Percentiles rank a stretch among this genome's conserved stretches.
These are phyloP conservation scores for Nasturtium officinale DNA, from an alignment of 345 rosid species.

Conservation along the genomic window DNA sequence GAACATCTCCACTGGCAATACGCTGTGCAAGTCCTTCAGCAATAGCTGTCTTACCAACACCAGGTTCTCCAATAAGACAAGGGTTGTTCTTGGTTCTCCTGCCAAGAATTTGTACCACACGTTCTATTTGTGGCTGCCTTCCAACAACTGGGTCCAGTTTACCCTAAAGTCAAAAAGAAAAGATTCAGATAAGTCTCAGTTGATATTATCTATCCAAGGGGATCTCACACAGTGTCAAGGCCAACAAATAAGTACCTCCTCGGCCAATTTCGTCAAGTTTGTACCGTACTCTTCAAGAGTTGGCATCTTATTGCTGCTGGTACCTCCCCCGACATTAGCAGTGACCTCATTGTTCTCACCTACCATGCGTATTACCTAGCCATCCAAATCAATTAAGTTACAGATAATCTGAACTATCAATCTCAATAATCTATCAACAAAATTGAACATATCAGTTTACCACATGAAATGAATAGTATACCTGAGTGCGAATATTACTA, in stretches of 20 bases:
- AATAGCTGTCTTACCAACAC: constrained; percentile 99
- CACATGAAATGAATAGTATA: constrained; percentile 34
- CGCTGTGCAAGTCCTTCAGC: constrained; percentile 99
- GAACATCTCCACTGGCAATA: constrained; percentile 92
- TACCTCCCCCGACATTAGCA: constrained; percentile 81
- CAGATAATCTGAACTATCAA: not conserved
- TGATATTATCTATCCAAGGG: not conserved
- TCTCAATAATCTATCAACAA: not conserved
- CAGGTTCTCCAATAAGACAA: constrained; percentile 99
- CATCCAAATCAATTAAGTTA: constrained; percentile 30
- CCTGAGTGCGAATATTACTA: constrained; percentile 97
- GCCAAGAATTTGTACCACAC: constrained; percentile 95
- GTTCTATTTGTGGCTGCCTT: constrained; percentile 94
- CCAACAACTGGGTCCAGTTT: constrained; percentile 99
- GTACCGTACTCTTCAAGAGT: constrained; percentile 99
- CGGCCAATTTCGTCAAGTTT: constrained; percentile 94
- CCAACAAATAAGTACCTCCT: constrained; percentile 61
- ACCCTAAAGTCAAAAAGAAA: constrained; percentile 56
- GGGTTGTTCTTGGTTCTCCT: constrained; percentile 98
- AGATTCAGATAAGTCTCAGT: not conserved
- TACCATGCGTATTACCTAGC: constrained; percentile 96
- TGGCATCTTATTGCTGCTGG: constrained; percentile 89
- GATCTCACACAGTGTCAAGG: not conserved
- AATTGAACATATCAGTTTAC: not conserved
- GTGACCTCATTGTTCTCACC: constrained; percentile 92